Percentiles rank a stretch among this genome's conserved stretches.
phyloP scores from a whole-genome alignment of 1,284 basidiomycete species.

The Neonothopanus nambi region DNA sequence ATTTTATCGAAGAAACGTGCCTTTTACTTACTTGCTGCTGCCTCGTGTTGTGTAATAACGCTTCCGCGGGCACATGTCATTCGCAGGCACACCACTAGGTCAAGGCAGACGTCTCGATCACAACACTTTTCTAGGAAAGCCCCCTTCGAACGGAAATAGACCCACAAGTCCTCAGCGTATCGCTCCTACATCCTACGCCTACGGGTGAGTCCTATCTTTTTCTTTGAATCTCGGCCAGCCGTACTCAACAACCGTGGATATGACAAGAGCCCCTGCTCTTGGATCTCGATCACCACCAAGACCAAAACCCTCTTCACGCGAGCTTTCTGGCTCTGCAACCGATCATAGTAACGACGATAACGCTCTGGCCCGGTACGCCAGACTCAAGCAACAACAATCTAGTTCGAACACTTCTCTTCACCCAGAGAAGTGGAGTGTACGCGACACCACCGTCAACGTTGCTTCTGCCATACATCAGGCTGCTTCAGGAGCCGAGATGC shows the following conservation, averaged over 20 bases:
- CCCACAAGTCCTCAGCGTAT: constrained; percentile 39
- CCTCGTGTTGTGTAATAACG: constrained; percentile 8
- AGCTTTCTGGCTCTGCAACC: constrained; percentile 21
- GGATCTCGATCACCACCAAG: constrained; percentile 62
- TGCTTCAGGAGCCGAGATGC: constrained; percentile 46
- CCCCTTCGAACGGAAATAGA: constrained; percentile 37
- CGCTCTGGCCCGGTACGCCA: constrained; percentile 38
- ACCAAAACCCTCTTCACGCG: constrained; percentile 35
- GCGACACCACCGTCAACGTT: constrained; percentile 83
- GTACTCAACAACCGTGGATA: constrained; percentile 22
- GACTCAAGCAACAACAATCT: constrained; percentile 43
- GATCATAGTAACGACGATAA: constrained; percentile 38
- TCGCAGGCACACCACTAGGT: constrained; percentile 77
- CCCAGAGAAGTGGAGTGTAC: constrained; percentile 63
- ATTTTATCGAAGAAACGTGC: not conserved
- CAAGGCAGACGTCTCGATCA: constrained; percentile 84
- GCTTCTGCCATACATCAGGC: constrained; percentile 79
- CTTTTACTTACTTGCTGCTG: not conserved
- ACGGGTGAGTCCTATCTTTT: constrained; percentile 51
- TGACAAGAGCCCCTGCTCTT: constrained; percentile 55
- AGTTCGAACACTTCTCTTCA: constrained; percentile 31
- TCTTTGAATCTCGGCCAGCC: not conserved
- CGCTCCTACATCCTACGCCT: constrained; percentile 61
- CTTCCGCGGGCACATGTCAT: constrained; percentile 56
- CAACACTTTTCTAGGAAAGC: constrained; percentile 71